Conservation (phyloP, 257 asterid genomes). For the Ballota nigra region DNA sequence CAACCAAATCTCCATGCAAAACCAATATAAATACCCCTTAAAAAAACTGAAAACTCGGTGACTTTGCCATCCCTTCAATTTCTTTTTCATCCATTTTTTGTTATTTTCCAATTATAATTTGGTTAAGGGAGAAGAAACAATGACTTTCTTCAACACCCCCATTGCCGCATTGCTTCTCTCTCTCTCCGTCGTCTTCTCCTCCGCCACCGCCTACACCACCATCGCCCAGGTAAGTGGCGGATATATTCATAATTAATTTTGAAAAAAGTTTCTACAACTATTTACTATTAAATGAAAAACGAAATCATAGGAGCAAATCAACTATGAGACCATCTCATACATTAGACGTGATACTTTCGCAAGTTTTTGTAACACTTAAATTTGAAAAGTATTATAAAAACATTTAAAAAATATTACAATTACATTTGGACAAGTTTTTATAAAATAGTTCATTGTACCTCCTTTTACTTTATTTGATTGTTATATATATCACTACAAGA, state of each 20-base stretch:
- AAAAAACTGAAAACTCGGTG: background rate
- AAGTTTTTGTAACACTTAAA: no score
- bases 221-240: background rate
- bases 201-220: background rate
- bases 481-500: no score
- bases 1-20: background rate
- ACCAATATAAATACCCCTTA: slow-evolving; percentile 12
- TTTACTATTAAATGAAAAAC: no score
- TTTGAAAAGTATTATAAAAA: no score
- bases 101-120: background rate
- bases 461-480: no score
- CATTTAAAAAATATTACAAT: no score
- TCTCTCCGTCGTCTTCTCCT: slow-evolving; percentile 14
- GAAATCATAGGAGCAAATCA: no score
- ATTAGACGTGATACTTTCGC: no score
- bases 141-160: slow-evolving; percentile 21
- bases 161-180: slow-evolving; percentile 20
- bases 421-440: no score
- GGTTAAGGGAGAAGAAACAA: slow-evolving; percentile 12
- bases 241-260: background rate
- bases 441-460: no score
- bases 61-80: background rate
- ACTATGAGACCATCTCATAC: no score
- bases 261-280: no score
- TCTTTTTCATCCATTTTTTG: background rate